Evolutionary conservation across 1,284 basidiomycete genomes (phyloP).

Genomic region (Cystobasidiaceae sp.): DNA sequence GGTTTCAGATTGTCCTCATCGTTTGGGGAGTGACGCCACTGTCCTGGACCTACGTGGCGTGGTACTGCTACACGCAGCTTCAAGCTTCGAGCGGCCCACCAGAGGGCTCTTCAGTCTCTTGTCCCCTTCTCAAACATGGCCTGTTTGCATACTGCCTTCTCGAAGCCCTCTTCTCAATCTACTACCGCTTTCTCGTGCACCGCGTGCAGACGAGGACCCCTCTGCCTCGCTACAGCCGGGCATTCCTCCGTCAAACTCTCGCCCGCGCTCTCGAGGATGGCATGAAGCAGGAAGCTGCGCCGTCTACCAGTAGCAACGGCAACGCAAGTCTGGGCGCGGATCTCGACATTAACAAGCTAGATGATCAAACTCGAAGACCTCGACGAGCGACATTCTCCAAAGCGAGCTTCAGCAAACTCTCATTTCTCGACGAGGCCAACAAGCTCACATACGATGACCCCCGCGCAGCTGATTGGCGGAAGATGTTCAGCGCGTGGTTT

Average conservation of each 20-base stretch:
- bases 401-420: constrained; percentile 17
- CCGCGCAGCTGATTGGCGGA: constrained; percentile 68
- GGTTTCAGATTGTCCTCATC: constrained; percentile 63
- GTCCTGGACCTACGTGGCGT: constrained; percentile 63
- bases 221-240: constrained; percentile 30
- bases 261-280: constrained; percentile 55
- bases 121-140: constrained; percentile 14
- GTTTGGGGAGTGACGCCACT: constrained; percentile 65
- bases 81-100: not conserved
- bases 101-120: constrained; percentile 2
- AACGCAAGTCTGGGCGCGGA: not conserved
- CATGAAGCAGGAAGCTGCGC: constrained; percentile 26
- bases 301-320: constrained; percentile 2
- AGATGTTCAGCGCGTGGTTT: constrained; percentile 60
- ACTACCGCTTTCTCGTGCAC: constrained; percentile 61
- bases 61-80: constrained; percentile 41
- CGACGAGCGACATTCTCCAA: constrained; percentile 28
- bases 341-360: not conserved
- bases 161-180: constrained; percentile 71
- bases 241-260: constrained; percentile 58
- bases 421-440: constrained; percentile 48
- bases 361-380: constrained; percentile 1
- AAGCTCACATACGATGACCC: constrained; percentile 63
- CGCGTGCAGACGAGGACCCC: constrained; percentile 46
- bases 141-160: constrained; percentile 30